Evolutionary conservation across 345 rosid genomes (phyloP), one percentile per base, ranked within the genome.

Genomic region (Boechera stricta): DNA sequence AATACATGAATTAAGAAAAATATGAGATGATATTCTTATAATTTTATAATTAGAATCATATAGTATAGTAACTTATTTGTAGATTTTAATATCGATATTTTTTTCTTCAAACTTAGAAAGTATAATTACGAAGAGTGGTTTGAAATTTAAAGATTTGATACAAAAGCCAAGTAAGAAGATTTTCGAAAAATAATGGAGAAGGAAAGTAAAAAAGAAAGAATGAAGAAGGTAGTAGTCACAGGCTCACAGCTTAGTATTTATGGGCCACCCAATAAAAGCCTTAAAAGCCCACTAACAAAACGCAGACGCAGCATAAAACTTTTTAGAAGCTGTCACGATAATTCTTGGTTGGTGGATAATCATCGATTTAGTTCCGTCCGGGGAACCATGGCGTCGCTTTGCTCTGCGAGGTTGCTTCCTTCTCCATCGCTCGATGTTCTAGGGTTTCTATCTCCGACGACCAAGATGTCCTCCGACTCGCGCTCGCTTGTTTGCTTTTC

Each of bases 381-480:
- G 63, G 29, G 72, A 52, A 26, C 63, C 77, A 78, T 78, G 81
- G 77, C 81, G 62, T 72, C 77, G 76, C 81, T 71, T 65, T 49
- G 60, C 77, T 77, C 73, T 10, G 55, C 72, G 68, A 71, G 4
- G 45, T 65, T 77, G 4, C 62, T 72, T 65, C 62, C 81, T 57
- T 77, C 73, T 71, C 56, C 81, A 21, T 54, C 81, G 26, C 73
- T 72, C 41, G 73, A 65, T 41, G 47, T 58, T 65, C 38, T 58
- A 33, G 67, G 31, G 64, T 65, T 55, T 74, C 64, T 53, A 15
- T 28, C 29, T 28, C 29, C 29, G 2, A 9, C 21, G 53, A 75
- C 29, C 38, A 77, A 12, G 72, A 56, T 36, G 0, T 54, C 60
- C 8, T 36, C 76, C 3, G 57, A 52, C 29, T 70, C 74, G 24